These are phyloP conservation scores for Xylaria sp. DNA, from an alignment of 2,329 filamentous ascomycete genomes.

Conservation along the genomic window DNA sequence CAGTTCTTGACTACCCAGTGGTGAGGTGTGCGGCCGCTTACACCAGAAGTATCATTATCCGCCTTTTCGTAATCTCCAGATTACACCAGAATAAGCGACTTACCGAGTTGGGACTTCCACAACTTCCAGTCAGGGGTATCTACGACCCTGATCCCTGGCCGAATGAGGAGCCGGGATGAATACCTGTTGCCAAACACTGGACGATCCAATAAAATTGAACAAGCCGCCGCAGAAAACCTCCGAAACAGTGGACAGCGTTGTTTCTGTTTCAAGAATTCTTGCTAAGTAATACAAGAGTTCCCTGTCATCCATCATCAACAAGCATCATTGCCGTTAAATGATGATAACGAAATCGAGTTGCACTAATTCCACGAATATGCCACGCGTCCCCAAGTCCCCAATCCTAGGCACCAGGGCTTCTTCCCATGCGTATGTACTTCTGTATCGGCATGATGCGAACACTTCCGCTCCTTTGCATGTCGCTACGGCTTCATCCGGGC, in stretches of 20 bases:
- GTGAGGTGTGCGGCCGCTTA: background rate
- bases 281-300: slow-evolving; percentile 16
- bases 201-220: slow-evolving; percentile 23
- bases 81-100: slow-evolving; percentile 13
- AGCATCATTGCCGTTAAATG: background rate
- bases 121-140: slow-evolving; percentile 23
- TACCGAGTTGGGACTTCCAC: slow-evolving; percentile 23
- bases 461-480: slow-evolving; percentile 32
- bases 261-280: slow-evolving; percentile 36
- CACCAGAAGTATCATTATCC: background rate
- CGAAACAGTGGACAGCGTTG: slow-evolving; percentile 29
- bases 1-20: background rate
- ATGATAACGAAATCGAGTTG: background rate
- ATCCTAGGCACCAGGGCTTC: background rate
- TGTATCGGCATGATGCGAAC: slow-evolving; percentile 28
- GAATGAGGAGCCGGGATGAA: slow-evolving; percentile 5
- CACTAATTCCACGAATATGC: slow-evolving; percentile 20
- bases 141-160: slow-evolving; percentile 12
- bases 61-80: slow-evolving; percentile 1
- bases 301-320: background rate
- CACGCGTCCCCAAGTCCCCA: slow-evolving; percentile 21
- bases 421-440: background rate
- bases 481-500: slow-evolving; percentile 36
- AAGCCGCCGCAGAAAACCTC: slow-evolving; percentile 23
- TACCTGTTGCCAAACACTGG: slow-evolving; percentile 20